Evolutionary conservation across 805 yeast genomes (phyloP).

Genomic region (Torulaspora indica): DNA sequence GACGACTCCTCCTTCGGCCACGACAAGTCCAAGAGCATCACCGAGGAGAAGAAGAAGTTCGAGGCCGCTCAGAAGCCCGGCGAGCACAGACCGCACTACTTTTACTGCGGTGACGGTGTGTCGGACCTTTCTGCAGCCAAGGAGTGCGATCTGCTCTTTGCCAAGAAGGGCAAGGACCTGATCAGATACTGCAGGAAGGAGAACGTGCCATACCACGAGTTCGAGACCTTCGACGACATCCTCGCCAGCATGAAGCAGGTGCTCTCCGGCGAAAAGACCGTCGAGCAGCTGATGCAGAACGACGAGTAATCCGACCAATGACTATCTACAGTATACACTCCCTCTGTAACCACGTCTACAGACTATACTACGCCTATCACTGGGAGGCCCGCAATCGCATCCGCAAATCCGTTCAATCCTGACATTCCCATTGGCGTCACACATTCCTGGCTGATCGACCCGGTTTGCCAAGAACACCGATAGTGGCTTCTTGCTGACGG

Average conservation of each 20-base stretch:
- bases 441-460: background rate
- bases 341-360: too few relatives aligned
- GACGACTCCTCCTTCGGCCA: constrained; percentile 91
- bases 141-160: constrained; percentile 89
- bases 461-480: background rate
- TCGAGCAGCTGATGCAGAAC: constrained; percentile 33
- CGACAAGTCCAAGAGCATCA: constrained; percentile 83
- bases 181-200: constrained; percentile 78
- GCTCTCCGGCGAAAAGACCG: constrained; percentile 36
- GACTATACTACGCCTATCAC: too few relatives aligned
- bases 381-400: background rate
- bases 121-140: constrained; percentile 92
- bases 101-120: constrained; percentile 98
- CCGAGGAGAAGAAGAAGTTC: constrained; percentile 36
- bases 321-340: background rate
- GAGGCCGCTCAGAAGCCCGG: constrained; percentile 31
- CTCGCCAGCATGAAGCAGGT: constrained; percentile 55
- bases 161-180: constrained; percentile 87
- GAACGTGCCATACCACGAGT: constrained; percentile 78
- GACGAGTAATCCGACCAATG: constrained; percentile 1
- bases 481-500: background rate
- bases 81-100: constrained; percentile 55
- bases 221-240: constrained; percentile 72
- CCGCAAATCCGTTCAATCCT: background rate
- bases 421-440: background rate